Evolutionary conservation across 1,139 yeast genomes (phyloP), one percentile per base, ranked within the genome.

Genomic region (Sugiyamaella japonica): DNA sequence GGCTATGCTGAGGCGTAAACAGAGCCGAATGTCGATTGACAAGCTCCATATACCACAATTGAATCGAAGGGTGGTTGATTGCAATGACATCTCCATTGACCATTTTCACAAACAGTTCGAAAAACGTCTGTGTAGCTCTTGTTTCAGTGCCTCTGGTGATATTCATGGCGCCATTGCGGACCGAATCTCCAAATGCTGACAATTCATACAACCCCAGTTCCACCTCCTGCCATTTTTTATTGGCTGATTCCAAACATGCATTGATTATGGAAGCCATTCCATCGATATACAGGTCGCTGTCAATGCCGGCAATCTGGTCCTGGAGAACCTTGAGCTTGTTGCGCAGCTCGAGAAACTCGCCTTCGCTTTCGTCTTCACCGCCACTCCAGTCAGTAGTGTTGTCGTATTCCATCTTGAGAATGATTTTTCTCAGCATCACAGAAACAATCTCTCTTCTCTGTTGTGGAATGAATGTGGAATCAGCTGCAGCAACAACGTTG

Each of bases 141-240:
- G 70, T 54, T 28, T 67, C 70, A 52, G 72, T 54, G 46, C 87
- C 80, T 69, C 85, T 82, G 29, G 76, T 73, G 17, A 85, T 70
- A 57, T 84, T 83, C 66, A 89, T 81, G 12, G 86, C 70, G 61
- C 87, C 88, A 64, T 83, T 87, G 69, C 89, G 82, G 57, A 91
- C 76, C 55, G 88, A 82, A 59, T 91, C 99, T 54, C 91, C 85
- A 61, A 85, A 84, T 60, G 84, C 85, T 56, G 83, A 81, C 64
- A 93, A 77, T 69, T 91, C 95, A 67, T 77, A 90, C 50, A 95
- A 73, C 1, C 97, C 98, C 60, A 95, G 77, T 71, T 95, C 99
- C 32, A 89, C 76, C 39, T 81, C 82, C 64, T 89, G 81, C 98
- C 98, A 91, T 60, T 55, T 57, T 53, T 53, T 61, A 46, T 65